phyloP scores from a whole-genome alignment of 2,329 filamentous ascomycete species.

The Colletotrichum australisinense region DNA sequence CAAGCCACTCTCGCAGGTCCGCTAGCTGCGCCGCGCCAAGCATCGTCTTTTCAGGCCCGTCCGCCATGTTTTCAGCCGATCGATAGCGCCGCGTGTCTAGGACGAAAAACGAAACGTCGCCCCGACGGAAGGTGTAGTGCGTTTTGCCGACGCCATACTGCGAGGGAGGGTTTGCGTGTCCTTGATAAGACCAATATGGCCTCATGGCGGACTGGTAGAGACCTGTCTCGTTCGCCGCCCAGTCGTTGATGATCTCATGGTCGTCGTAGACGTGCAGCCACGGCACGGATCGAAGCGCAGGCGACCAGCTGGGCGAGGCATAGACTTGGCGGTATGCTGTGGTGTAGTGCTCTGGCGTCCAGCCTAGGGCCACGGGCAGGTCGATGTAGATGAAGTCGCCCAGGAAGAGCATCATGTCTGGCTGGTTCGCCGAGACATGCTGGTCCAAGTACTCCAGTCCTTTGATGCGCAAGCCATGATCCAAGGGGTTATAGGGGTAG shows the following conservation, averaged over 20 bases:
- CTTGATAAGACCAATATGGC: constrained; percentile 74
- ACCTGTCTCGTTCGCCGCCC: constrained; percentile 71
- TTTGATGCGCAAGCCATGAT: constrained; percentile 70
- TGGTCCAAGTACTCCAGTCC: constrained; percentile 61
- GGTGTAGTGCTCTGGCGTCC: constrained; percentile 35
- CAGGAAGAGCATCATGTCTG: constrained; percentile 64
- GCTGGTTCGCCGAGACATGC: constrained; percentile 12
- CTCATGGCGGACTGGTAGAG: constrained; percentile 72
- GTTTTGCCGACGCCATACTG: constrained; percentile 56
- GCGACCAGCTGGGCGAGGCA: constrained; percentile 72
- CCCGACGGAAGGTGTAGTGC: constrained; percentile 74
- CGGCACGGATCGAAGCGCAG: constrained; percentile 57
- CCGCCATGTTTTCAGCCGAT: constrained; percentile 51
- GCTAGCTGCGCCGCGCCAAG: constrained; percentile 69
- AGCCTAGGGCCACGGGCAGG: constrained; percentile 51
- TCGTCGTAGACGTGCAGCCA: constrained; percentile 80
- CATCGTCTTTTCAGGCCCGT: constrained; percentile 62
- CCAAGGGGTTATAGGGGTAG: constrained; percentile 72
- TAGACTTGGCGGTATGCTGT: constrained; percentile 71
- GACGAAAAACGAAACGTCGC: constrained; percentile 74
- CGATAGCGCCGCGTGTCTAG: constrained; percentile 73
- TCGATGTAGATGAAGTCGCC: constrained; percentile 74
- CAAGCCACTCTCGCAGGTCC: constrained; percentile 69
- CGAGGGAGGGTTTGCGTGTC: constrained; percentile 70
- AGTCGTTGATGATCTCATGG: constrained; percentile 79